Percentiles rank a stretch among this genome's conserved stretches.
Evolutionary conservation across 306 rosid species (phyloP).

Genomic region (Erythrophleum fordii): DNA sequence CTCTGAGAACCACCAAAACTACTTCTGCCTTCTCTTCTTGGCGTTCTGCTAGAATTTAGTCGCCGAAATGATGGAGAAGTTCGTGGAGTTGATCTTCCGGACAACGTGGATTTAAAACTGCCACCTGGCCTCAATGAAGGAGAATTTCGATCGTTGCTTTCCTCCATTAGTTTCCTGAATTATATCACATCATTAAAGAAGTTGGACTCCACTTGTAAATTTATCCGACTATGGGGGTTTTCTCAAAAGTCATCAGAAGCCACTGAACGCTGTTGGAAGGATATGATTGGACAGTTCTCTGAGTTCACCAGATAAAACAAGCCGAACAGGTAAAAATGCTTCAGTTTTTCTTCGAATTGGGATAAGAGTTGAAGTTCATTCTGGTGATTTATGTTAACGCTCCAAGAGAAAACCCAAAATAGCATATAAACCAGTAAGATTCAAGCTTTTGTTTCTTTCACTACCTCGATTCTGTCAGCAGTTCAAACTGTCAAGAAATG

Average conservation of each 20-base stretch:
- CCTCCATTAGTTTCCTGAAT: conserved; percentile 65
- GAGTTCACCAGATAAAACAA: conserved; percentile 11
- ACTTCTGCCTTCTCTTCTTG: conserved; percentile 68
- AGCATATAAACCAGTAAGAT: conserved; percentile 1
- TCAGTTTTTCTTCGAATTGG: not conserved
- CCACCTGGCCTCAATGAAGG: conserved; percentile 51
- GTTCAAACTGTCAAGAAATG: conserved; percentile 5
- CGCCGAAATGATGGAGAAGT: conserved; percentile 71
- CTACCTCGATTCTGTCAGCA: not conserved
- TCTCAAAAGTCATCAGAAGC: conserved; percentile 3
- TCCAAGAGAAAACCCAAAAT: conserved; percentile 8
- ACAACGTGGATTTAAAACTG: conserved; percentile 56
- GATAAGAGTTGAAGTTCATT: not conserved
- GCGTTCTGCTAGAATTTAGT: conserved; percentile 59
- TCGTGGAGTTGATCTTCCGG: conserved; percentile 65
- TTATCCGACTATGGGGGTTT: conserved; percentile 27
- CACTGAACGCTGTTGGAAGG: not conserved
- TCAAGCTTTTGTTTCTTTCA: not conserved
- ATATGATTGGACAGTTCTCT: not conserved
- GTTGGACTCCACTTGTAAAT: conserved; percentile 25
- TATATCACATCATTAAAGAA: conserved; percentile 40
- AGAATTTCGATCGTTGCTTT: conserved; percentile 38
- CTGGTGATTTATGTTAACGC: not conserved
- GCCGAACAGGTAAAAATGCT: not conserved
- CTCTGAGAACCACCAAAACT: conserved; percentile 50